phyloP scores from a whole-genome alignment of 1,284 basidiomycete species.

The Ganoderma resinaceum region DNA sequence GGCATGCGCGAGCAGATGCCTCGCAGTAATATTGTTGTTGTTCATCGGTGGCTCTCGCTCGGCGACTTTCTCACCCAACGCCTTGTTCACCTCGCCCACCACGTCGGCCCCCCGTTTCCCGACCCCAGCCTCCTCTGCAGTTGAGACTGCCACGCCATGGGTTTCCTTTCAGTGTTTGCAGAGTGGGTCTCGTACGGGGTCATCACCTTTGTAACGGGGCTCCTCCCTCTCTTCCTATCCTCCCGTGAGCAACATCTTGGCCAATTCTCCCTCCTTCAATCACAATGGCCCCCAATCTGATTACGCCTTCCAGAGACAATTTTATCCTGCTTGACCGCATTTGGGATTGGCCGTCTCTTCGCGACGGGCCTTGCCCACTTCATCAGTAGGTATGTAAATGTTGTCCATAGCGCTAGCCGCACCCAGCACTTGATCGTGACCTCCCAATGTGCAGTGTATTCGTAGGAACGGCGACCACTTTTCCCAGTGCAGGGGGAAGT shows the following conservation, averaged over 20 bases:
- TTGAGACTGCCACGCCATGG: not conserved
- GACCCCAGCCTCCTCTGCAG: not conserved
- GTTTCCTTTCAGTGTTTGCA: not conserved
- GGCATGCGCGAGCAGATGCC: not conserved
- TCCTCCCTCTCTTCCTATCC: not conserved
- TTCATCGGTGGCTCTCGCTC: not conserved
- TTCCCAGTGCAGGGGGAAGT: not conserved
- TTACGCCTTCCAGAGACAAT: not conserved
- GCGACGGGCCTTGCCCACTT: not conserved
- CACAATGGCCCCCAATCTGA: not conserved
- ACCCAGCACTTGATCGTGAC: not conserved
- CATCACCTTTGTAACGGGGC: not conserved
- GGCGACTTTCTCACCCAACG: not conserved
- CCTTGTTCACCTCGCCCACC: not conserved
- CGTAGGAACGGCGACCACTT: not conserved
- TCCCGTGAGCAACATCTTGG: not conserved
- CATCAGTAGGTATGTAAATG: constrained; percentile 1
- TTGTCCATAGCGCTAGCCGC: too few relatives aligned
- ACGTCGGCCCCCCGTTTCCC: not conserved
- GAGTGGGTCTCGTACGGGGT: not conserved
- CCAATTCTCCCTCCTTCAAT: not conserved
- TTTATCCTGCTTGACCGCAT: not conserved
- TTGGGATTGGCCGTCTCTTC: not conserved
- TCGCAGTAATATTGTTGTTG: not conserved
- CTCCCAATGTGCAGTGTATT: not conserved